Evolutionary conservation across 2,329 filamentous ascomycete species (phyloP).

Genomic region (Grosmannia clavigera): DNA sequence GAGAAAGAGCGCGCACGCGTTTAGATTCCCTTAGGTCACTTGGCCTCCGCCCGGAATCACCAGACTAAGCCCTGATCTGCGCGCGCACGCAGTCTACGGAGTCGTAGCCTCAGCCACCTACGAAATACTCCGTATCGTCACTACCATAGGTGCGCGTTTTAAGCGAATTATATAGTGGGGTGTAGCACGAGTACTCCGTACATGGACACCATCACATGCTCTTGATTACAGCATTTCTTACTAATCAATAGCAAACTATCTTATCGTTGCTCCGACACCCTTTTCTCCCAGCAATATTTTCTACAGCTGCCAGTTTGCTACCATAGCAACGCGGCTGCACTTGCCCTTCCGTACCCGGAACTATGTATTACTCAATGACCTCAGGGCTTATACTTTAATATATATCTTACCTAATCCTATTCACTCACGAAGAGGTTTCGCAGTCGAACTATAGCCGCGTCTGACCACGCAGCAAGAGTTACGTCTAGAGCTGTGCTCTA

Average conservation of each 20-base stretch:
- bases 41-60: no score
- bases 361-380: neutral
- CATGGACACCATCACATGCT: no score
- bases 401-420: no score
- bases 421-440: neutral
- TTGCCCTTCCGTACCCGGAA: neutral
- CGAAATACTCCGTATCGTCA: no score
- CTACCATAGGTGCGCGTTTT: no score
- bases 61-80: no score
- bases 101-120: no score
- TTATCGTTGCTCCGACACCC: neutral
- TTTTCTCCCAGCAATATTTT: neutral
- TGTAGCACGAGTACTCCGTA: no score
- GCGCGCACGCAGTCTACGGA: no score
- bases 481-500: neutral
- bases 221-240: neutral
- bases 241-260: neutral
- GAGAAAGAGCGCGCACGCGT: no score
- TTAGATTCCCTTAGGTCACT: no score
- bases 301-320: constrained; percentile 6
- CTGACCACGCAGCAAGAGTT: neutral
- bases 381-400: neutral
- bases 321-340: constrained; percentile 8
- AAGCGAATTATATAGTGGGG: no score
- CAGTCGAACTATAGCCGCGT: neutral